These are phyloP conservation scores for Neurospora discreta DNA, from an alignment of 495 filamentous ascomycete species.

Conservation along the genomic window DNA sequence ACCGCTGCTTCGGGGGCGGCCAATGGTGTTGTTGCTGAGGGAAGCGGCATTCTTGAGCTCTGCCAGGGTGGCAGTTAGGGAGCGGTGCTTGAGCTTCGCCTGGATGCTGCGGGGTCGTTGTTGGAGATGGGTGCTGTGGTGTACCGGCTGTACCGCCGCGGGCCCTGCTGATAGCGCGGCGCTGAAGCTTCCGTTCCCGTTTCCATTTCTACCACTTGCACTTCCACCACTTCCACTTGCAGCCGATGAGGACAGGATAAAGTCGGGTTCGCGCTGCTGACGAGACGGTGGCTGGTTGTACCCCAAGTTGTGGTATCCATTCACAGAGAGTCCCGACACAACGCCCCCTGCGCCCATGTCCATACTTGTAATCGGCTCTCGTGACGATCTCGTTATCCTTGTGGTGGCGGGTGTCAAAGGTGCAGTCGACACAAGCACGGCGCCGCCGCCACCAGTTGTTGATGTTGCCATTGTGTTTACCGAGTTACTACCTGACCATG, in stretches of 20 bases:
- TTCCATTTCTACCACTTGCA: conserved; percentile 10
- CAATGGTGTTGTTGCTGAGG: neutral
- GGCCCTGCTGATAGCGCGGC: conserved; percentile 4
- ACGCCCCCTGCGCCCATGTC: conserved; percentile 12
- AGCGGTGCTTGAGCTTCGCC: conserved; percentile 25
- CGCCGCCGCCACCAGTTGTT: conserved; percentile 13
- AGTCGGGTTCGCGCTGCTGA: conserved; percentile 1
- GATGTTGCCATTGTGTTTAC: conserved; percentile 11
- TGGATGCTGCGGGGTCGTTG: conserved; percentile 24
- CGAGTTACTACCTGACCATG: conserved; percentile 13
- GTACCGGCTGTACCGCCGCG: neutral
- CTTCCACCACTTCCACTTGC: conserved; percentile 7
- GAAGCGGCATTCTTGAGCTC: conserved; percentile 8
- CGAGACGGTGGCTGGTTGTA: conserved; percentile 1
- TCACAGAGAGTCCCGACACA: neutral
- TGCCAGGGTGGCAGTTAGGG: conserved; percentile 14
- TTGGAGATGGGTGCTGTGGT: neutral
- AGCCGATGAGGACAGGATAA: neutral
- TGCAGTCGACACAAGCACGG: conserved; percentile 16
- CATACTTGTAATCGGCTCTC: conserved; percentile 3
- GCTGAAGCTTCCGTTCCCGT: conserved; percentile 21
- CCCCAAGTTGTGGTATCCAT: neutral
- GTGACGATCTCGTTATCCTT: neutral
- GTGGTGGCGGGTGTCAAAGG: conserved; percentile 3
- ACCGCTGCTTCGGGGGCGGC: conserved; percentile 2